phyloP scores from a whole-genome alignment of 2,329 filamentous ascomycete species.

The Nemania sp. region DNA sequence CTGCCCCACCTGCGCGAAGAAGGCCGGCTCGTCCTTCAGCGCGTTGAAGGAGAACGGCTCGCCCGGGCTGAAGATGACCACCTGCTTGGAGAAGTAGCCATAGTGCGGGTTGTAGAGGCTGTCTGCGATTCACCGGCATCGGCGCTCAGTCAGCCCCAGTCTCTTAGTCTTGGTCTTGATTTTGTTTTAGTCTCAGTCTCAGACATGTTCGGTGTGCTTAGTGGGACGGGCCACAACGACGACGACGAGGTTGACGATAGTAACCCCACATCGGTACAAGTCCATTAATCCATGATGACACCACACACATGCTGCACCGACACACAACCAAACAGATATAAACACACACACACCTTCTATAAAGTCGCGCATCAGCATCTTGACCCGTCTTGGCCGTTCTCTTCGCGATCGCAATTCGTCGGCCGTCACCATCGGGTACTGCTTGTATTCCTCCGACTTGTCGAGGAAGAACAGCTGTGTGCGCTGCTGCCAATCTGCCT shows the following conservation, averaged over 20 bases:
- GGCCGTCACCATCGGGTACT: slow-evolving; percentile 85
- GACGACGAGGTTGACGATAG: too few species aligned
- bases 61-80: slow-evolving; percentile 91
- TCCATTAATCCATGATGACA: too few species aligned
- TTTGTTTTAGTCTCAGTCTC: too few species aligned
- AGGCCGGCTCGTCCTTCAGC: slow-evolving; percentile 82
- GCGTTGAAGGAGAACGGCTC: slow-evolving; percentile 85
- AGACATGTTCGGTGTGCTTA: too few species aligned
- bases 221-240: too few species aligned
- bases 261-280: too few species aligned
- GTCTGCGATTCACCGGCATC: slow-evolving; percentile 55
- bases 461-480: slow-evolving; percentile 75
- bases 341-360: slow-evolving; percentile 72
- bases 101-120: slow-evolving; percentile 93
- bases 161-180: too few species aligned
- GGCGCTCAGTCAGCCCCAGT: slow-evolving; percentile 9
- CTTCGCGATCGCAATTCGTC: slow-evolving; percentile 71
- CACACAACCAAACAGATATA: too few species aligned
- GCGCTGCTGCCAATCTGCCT: slow-evolving; percentile 85
- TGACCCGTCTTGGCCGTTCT: slow-evolving; percentile 82
- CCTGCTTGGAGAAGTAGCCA: slow-evolving; percentile 95
- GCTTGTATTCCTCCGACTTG: slow-evolving; percentile 76
- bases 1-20: slow-evolving; percentile 73
- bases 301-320: too few species aligned
- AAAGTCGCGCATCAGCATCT: slow-evolving; percentile 97